phyloP scores from a whole-genome alignment of 805 yeast species.

The Metschnikowia proteae region DNA sequence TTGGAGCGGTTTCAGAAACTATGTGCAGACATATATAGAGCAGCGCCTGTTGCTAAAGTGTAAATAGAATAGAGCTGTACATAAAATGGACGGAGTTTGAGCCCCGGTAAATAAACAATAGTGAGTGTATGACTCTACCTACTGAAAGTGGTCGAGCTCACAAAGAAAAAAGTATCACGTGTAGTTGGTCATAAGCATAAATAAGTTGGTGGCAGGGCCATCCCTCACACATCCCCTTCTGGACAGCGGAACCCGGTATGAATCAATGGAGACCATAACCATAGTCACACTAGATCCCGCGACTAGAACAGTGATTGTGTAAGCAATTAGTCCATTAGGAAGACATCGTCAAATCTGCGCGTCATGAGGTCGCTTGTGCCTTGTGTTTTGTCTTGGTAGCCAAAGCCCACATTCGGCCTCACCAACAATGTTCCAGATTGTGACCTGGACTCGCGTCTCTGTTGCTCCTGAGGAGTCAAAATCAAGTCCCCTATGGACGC shows the following conservation, averaged over 20 bases:
- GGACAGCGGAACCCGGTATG: no score
- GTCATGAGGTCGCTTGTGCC: background rate
- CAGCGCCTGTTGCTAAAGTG: conserved; percentile 25
- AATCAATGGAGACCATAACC: background rate
- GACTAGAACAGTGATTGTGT: no score
- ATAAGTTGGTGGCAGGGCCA: no score
- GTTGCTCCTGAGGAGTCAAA: conserved; percentile 74
- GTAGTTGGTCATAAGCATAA: background rate
- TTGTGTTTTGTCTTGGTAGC: background rate
- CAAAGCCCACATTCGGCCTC: conserved; percentile 26
- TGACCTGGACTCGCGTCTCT: conserved; percentile 63
- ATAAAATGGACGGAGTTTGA: no score
- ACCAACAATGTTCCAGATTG: conserved; percentile 40
- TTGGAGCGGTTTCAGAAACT: conserved; percentile 25
- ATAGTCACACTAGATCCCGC: no score
- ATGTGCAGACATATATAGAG: conserved; percentile 40
- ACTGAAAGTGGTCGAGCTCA: no score
- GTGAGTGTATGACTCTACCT: no score
- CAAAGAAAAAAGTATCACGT: background rate
- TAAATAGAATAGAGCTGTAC: conserved; percentile 9
- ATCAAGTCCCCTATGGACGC: conserved; percentile 69
- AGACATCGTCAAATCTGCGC: conserved; percentile 28
- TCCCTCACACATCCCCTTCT: no score
- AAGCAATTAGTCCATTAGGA: conserved; percentile 30
- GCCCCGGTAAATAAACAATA: no score